Conservation (phyloP, 140 eudicot genomes). For the Cichorium intybus region DNA sequence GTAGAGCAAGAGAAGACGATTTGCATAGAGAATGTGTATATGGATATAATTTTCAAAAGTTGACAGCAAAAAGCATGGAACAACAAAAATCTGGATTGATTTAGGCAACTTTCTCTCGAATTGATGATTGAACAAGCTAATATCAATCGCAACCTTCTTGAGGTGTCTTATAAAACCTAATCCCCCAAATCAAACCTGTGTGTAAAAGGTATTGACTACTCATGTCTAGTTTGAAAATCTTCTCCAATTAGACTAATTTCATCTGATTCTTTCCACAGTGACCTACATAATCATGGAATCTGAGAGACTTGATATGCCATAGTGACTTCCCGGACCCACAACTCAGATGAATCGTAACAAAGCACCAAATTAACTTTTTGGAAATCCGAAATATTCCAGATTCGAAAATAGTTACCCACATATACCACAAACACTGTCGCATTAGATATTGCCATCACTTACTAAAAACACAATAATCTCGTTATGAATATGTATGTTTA, state of each 20-base stretch:
- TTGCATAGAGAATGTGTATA: background rate
- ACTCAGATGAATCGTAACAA: too few relatives aligned
- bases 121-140: background rate
- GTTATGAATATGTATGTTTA: background rate
- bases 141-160: background rate
- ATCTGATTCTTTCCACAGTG: constrained; percentile 6
- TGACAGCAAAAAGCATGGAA: background rate
- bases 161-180: background rate
- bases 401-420: background rate
- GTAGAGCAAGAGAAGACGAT: background rate
- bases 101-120: background rate
- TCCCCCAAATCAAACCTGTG: background rate
- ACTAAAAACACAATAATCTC: background rate
- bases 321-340: too few relatives aligned
- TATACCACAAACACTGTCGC: background rate
- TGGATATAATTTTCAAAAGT: background rate
- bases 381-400: background rate
- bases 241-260: background rate
- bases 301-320: background rate
- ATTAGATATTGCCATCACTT: background rate
- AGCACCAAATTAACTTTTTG: background rate
- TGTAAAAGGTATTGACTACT: background rate
- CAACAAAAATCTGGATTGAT: background rate
- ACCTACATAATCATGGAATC: background rate
- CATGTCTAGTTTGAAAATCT: background rate